A percentile compares a stretch with the other conserved stretches of the same genome.
These are phyloP conservation scores for Hyparrhenia diplandra DNA, from an alignment of 176 grass and related monocot species.

Conservation along the genomic window DNA sequence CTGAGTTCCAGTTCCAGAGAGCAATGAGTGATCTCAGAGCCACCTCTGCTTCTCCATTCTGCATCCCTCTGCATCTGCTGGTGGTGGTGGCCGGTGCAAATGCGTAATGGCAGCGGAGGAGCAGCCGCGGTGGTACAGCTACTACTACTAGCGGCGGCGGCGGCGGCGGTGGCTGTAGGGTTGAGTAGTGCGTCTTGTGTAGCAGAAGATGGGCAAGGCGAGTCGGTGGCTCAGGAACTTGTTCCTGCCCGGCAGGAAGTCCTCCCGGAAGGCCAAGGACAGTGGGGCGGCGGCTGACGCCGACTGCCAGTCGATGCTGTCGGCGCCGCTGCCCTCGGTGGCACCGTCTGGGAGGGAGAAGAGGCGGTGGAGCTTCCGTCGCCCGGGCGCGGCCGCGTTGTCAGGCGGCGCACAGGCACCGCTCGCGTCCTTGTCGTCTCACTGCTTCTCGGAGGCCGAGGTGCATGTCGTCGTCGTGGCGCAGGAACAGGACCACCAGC, in stretches of 20 bases:
- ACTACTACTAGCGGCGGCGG: too few relatives aligned
- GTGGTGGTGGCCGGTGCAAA: background rate
- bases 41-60: background rate
- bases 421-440: constrained; percentile 41
- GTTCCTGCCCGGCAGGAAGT: constrained; percentile 34
- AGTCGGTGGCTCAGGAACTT: constrained; percentile 61
- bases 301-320: constrained; percentile 4
- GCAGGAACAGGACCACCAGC: background rate
- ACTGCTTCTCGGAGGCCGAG: constrained; percentile 40
- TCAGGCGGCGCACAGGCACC: background rate
- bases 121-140: too few relatives aligned
- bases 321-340: background rate
- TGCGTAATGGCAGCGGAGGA: background rate
- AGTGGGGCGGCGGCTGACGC: background rate
- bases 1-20: too few relatives aligned
- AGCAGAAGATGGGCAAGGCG: constrained; percentile 81
- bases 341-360: constrained; percentile 36
- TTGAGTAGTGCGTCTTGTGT: background rate
- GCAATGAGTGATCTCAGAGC: background rate
- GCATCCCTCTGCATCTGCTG: background rate
- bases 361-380: constrained; percentile 75
- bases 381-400: background rate
- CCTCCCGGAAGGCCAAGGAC: constrained; percentile 34
- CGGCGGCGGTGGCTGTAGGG: background rate
- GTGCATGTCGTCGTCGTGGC: constrained; percentile 14